Base-by-base conservation (phyloP, 176 grass and related monocot genomes). In the Metroxylon sagu region DNA sequence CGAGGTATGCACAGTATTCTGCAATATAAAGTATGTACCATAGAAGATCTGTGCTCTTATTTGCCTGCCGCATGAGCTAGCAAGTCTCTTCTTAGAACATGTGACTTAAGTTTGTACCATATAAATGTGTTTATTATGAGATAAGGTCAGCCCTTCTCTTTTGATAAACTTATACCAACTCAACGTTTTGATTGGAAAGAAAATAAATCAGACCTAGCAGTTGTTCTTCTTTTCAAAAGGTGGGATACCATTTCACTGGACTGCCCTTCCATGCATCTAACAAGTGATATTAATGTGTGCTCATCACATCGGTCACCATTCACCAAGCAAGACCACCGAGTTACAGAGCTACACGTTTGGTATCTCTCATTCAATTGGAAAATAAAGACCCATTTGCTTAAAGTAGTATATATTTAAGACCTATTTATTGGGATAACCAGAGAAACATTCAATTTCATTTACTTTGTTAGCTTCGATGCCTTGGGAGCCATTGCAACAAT, bases 281-380 rank as follows among this genome's bases (percentile, higher is more conserved):
- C 83, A 66, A 81, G 70, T 66, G 62, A 67, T 77, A 88, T 82
- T 76, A 76, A 93, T 81, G 74, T 76, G 28, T 56, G 64, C 74
- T 79, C 84, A 84, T 84, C 74, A 71, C 73, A 12, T 43, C 35
- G 35, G 10, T 43, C 35, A 12, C 35, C 35, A 43, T 12, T 43
- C 35, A 12, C 35, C 35, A 43, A 43, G 8, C 35, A 14, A 43
- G 35, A 43, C 35, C 8, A 12, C 8, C 3, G 35, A 43, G 35
- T 43, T 56, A 19, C 53, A 56, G 10, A 14, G 15, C 23, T 18
- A 23, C 53, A 56, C 53, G 53, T 56, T 18, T 25, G 6, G 53
- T 56, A 23, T 23, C 4, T 23, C 23, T 56, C 53, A 18, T 19
- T 56, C 10, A 56, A 56, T 56, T 43, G 35, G 35, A 43, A 43